phyloP scores from a whole-genome alignment of 257 asterid species.

The Petunia axillaris region DNA sequence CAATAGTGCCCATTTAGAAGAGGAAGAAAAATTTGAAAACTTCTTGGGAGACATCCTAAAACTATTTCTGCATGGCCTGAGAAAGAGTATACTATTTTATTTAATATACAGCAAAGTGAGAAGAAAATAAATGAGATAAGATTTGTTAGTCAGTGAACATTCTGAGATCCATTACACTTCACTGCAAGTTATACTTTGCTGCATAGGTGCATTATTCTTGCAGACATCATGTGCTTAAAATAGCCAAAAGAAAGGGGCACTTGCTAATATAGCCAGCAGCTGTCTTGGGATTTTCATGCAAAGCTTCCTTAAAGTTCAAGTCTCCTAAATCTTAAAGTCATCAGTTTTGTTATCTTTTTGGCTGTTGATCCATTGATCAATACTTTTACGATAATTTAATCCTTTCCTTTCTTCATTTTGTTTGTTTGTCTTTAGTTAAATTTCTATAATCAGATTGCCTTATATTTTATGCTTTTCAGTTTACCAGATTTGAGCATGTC shows the following conservation, averaged over 20 bases:
- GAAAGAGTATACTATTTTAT: not conserved
- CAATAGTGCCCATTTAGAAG: conserved; percentile 29
- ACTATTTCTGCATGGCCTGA: not conserved
- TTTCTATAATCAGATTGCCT: not conserved
- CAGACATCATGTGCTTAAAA: conserved; percentile 15
- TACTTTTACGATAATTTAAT: not conserved
- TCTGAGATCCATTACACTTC: conserved; percentile 40
- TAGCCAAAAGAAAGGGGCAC: conserved; percentile 29
- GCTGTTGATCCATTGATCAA: no score
- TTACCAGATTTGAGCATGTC: not conserved
- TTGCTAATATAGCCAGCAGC: conserved; percentile 20
- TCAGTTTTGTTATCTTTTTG: not conserved
- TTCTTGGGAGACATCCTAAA: conserved; percentile 32
- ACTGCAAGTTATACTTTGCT: conserved; percentile 41
- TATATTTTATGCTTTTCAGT: not conserved
- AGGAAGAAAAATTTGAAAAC: conserved; percentile 20
- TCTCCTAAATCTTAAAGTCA: not conserved
- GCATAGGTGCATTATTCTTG: conserved; percentile 33
- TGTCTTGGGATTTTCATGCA: conserved; percentile 25
- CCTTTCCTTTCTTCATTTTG: not conserved
- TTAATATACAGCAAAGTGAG: not conserved
- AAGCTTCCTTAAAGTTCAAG: conserved; percentile 25
- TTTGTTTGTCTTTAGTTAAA: not conserved
- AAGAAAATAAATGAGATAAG: not conserved
- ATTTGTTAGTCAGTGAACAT: not conserved